Evolutionary conservation across 1,139 yeast species (phyloP).

Genomic region (Geotrichum candidum): DNA sequence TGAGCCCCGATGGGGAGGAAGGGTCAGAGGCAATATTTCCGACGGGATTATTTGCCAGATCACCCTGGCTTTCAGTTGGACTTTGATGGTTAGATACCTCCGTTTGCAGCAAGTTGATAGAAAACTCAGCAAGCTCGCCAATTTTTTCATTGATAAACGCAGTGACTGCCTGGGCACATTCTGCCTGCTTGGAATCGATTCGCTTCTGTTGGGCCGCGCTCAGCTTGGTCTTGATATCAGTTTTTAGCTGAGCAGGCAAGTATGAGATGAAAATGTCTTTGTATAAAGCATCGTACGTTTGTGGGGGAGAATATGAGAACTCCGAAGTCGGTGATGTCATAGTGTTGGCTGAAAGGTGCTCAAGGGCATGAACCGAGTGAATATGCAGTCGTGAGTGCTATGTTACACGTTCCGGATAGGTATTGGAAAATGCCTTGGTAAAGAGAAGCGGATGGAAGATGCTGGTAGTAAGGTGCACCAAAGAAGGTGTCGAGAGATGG

Average conservation of each 20-base stretch:
- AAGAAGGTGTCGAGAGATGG: background rate
- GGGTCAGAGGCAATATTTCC: background rate
- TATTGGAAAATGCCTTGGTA: background rate
- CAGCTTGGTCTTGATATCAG: background rate
- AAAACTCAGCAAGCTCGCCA: background rate
- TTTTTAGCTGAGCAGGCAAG: background rate
- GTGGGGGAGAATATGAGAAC: background rate
- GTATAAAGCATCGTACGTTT: background rate
- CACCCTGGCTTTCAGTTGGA: background rate
- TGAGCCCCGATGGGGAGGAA: background rate
- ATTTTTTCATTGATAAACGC: background rate
- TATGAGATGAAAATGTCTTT: background rate
- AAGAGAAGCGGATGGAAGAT: background rate
- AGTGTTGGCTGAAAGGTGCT: background rate
- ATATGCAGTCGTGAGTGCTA: background rate
- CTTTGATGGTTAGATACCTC: background rate
- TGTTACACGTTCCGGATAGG: background rate
- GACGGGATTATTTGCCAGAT: background rate
- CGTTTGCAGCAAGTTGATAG: background rate
- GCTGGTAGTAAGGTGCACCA: background rate
- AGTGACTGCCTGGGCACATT: background rate
- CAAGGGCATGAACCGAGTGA: background rate
- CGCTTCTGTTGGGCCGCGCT: background rate
- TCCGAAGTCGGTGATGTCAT: background rate
- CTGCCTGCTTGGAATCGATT: background rate